Conservation (phyloP, 768 basidiomycete species). For the Lactarius psammicola region DNA sequence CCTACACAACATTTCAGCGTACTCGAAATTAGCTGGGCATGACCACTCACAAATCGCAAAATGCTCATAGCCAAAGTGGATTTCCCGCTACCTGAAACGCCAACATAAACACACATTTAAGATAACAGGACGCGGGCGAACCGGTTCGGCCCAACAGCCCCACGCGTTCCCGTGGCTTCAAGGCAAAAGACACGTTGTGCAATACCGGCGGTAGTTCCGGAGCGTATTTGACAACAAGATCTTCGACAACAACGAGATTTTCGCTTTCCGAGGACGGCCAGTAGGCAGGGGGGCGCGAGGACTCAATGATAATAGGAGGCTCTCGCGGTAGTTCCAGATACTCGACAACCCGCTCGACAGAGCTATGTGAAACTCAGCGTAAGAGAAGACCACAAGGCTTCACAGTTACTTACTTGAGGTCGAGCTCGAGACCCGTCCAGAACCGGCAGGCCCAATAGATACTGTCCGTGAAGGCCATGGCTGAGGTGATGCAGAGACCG, state of each 20-base stretch:
- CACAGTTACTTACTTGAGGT: conserved; percentile 58
- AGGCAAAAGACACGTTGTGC: conserved; percentile 67
- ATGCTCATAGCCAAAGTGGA: conserved; percentile 85
- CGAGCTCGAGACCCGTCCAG: conserved; percentile 62
- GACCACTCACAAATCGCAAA: conserved; percentile 64
- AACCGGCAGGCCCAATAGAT: conserved; percentile 52
- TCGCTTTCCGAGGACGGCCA: conserved; percentile 80
- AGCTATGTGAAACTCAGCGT: conserved; percentile 42
- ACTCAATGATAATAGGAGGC: conserved; percentile 72
- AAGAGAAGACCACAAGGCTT: conserved; percentile 16
- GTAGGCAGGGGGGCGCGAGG: conserved; percentile 79
- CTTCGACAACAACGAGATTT: conserved; percentile 63
- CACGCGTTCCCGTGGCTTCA: conserved; percentile 70
- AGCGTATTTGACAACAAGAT: conserved; percentile 78
- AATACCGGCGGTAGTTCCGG: conserved; percentile 82
- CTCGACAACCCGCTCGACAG: conserved; percentile 89
- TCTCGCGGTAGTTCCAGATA: conserved; percentile 90
- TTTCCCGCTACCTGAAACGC: conserved; percentile 62
- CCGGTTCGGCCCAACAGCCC: conserved; percentile 81
- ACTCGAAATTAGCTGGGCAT: neutral
- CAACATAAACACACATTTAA: conserved; percentile 11
- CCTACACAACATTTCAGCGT: conserved; percentile 37
- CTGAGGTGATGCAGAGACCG: conserved; percentile 74
- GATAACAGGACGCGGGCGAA: conserved; percentile 24
- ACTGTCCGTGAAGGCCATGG: conserved; percentile 56